phyloP scores from a whole-genome alignment of 768 basidiomycete species.

The Sporobolomyces roseus region DNA sequence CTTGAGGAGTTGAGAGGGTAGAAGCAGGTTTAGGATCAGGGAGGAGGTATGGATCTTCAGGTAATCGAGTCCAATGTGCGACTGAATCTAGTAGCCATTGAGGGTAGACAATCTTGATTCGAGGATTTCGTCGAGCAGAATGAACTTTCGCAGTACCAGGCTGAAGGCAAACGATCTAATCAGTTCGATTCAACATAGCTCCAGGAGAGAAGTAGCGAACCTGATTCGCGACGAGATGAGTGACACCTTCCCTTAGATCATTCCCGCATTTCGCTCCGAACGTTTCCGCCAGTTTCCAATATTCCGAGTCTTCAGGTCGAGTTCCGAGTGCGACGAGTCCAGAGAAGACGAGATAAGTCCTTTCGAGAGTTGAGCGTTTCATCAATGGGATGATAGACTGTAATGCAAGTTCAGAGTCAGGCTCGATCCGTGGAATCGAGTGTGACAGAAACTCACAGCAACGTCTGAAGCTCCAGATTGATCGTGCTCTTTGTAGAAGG shows the following conservation, averaged over 20 bases:
- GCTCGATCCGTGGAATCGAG: neutral
- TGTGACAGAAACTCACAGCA: constrained; percentile 55
- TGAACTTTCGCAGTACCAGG: constrained; percentile 89
- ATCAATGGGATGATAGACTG: constrained; percentile 81
- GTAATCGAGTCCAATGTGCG: constrained; percentile 77
- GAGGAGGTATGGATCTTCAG: constrained; percentile 69
- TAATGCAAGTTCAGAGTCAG: constrained; percentile 42
- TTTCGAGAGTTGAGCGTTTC: constrained; percentile 69
- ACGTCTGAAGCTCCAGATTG: constrained; percentile 57
- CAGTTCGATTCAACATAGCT: neutral
- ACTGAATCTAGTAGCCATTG: constrained; percentile 86
- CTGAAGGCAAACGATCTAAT: constrained; percentile 50
- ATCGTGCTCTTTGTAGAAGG: constrained; percentile 70
- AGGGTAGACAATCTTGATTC: constrained; percentile 78
- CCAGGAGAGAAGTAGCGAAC: constrained; percentile 50
- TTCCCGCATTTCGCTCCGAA: constrained; percentile 81
- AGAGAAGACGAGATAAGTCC: constrained; percentile 81
- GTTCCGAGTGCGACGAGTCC: constrained; percentile 88
- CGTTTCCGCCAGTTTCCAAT: constrained; percentile 78
- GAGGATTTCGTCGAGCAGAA: constrained; percentile 67
- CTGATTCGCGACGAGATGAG: constrained; percentile 89
- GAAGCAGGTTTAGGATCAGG: constrained; percentile 8
- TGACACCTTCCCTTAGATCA: constrained; percentile 63
- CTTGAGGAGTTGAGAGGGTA: neutral
- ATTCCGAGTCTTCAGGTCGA: constrained; percentile 55